phyloP scores from a whole-genome alignment of 75 land plant genomes.

The Cunninghamia lanceolata region DNA sequence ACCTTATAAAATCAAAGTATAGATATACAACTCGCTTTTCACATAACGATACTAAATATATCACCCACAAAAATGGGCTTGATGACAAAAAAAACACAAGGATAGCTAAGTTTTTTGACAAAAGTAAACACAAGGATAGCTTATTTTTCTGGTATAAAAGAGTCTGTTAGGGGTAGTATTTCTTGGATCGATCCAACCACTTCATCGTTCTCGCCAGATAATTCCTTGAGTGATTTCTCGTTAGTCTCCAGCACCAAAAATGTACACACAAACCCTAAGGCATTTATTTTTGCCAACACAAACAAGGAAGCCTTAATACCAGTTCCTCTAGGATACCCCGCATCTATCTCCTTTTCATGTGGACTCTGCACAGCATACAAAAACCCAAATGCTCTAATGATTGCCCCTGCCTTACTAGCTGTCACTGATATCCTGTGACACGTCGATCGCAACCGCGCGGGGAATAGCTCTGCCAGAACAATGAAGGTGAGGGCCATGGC shows the following conservation, averaged over 20 bases:
- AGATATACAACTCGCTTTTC: no score
- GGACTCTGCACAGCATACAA: slow-evolving; percentile 53
- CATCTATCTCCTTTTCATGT: not conserved
- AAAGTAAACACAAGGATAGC: no score
- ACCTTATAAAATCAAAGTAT: no score
- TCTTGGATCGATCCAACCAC: not conserved
- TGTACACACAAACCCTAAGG: slow-evolving; percentile 36
- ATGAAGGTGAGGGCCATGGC: no score
- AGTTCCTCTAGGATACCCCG: slow-evolving; percentile 36
- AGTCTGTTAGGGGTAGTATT: no score
- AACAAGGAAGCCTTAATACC: slow-evolving; percentile 29
- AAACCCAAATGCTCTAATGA: slow-evolving; percentile 39
- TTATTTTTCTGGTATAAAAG: no score
- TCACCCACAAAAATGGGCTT: no score
- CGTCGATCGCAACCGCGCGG: slow-evolving; percentile 35
- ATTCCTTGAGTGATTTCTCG: slow-evolving; percentile 38
- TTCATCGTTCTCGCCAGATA: slow-evolving; percentile 34
- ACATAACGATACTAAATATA: no score
- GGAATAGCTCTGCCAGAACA: no score
- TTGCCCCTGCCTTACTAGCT: no score
- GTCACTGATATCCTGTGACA: slow-evolving; percentile 46
- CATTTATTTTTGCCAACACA: slow-evolving; percentile 25
- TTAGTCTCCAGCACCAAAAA: slow-evolving; percentile 48
- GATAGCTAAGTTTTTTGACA: no score
- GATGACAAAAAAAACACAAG: no score